Percentiles rank a stretch among this genome's conserved stretches.
Evolutionary conservation across 306 rosid genomes (phyloP).

Genomic region (Pachyrhizus erosus): DNA sequence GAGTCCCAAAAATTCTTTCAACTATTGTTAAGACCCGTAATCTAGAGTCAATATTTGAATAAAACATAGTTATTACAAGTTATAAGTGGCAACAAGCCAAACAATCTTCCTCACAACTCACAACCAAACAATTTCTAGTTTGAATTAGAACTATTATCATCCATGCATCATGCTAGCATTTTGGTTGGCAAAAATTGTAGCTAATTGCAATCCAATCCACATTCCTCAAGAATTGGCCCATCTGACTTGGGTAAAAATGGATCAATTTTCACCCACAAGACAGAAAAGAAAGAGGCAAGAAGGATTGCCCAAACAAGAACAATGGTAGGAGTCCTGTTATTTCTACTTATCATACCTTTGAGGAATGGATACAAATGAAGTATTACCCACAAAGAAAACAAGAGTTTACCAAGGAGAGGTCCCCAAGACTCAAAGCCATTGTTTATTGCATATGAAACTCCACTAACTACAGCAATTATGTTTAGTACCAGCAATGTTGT

Average conservation of each 20-base stretch:
- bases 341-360: slow-evolving; percentile 64
- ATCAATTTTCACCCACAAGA: slow-evolving; percentile 72
- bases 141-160: not conserved
- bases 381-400: slow-evolving; percentile 75
- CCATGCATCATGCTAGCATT: slow-evolving; percentile 1
- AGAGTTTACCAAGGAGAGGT: slow-evolving; percentile 66
- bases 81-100: slow-evolving; percentile 29
- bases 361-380: slow-evolving; percentile 76
- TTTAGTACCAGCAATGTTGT: slow-evolving; percentile 68
- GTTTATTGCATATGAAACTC: slow-evolving; percentile 69
- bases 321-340: slow-evolving; percentile 79
- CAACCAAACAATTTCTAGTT: not conserved
- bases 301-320: slow-evolving; percentile 75
- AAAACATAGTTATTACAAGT: slow-evolving; percentile 10
- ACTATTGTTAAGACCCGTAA: not conserved
- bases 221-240: slow-evolving; percentile 67
- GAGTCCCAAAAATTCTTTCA: slow-evolving; percentile 2
- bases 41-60: not conserved
- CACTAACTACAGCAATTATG: slow-evolving; percentile 68
- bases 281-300: slow-evolving; percentile 73
- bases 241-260: slow-evolving; percentile 63
- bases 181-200: not conserved
- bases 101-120: slow-evolving; percentile 12
- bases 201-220: slow-evolving; percentile 80
- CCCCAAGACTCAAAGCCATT: slow-evolving; percentile 71